These are phyloP conservation scores for Perkinsus marinus DNA, from an alignment of 169 alveolate genomes.

Conservation along the genomic window DNA sequence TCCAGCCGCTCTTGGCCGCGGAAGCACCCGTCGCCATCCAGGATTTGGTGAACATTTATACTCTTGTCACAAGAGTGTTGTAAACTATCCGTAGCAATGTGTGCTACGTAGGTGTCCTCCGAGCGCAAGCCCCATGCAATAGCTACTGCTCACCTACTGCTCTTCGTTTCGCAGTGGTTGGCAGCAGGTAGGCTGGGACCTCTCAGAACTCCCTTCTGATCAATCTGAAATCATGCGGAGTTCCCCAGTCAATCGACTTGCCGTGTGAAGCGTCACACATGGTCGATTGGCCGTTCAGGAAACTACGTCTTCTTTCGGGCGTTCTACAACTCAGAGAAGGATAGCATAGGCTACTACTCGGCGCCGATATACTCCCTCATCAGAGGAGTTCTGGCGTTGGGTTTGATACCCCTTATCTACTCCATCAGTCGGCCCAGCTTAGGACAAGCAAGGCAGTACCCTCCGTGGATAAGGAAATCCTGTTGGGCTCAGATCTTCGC, in stretches of 20 bases:
- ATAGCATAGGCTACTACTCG: neutral
- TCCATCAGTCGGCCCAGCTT: neutral
- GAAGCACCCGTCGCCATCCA: neutral
- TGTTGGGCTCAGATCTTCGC: neutral
- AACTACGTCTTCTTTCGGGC: neutral
- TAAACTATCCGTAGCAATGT: too few relatives aligned
- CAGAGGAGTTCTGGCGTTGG: neutral
- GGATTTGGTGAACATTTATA: neutral
- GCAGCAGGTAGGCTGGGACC: neutral
- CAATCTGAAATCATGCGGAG: too few relatives aligned
- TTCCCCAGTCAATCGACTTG: too few relatives aligned
- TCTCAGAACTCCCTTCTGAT: too few relatives aligned
- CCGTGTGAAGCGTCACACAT: neutral
- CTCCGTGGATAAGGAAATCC: neutral
- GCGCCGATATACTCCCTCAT: neutral
- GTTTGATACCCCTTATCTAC: neutral
- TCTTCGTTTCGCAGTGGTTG: neutral
- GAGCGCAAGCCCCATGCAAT: neutral
- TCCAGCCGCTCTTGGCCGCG: neutral
- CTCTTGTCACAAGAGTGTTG: neutral
- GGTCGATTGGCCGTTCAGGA: neutral
- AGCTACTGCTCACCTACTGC: neutral
- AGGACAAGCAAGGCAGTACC: neutral
- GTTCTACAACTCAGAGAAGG: neutral
- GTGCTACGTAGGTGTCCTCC: neutral